Evolutionary conservation across 176 grass and related monocot genomes (phyloP), one percentile per base, ranked within the genome.

Genomic region (Bothriochloa decipiens): DNA sequence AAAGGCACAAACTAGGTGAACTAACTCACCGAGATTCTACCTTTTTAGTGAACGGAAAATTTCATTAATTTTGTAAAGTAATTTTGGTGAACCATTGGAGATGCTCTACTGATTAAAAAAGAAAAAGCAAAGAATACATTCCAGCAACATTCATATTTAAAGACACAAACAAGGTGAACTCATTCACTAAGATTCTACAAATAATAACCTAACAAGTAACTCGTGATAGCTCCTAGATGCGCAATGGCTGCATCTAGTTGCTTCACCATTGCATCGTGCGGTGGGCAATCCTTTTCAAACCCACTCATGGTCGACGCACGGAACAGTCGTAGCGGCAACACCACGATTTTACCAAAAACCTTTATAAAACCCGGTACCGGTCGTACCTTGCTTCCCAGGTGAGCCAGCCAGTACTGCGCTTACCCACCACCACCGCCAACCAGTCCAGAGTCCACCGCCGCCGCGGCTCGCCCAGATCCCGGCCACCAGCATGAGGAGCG

Each of bases 301-400:
- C 88, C 29, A 55, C 78, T 89, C 83, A 78, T 11, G 35, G 55
- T 25, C 53, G 17, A 77, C 63, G 45, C 82, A 12, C 36, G 57
- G 22, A 69, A 82, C 64, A 86, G 66, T 82, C 65, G 11, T 47
- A 72, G 53, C 77, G 33, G 53, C 41, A 42, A 72, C 72, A 81
- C 63, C 41, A 70, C 64, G 75, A 32, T 81, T 76, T 72, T 26
- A 49, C 25, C 63, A 9, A 35, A 70, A 5, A 20, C 17, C 61
- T 70, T 89, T 89, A 89, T 85, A 87, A 86, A 90, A 86, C 43
- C 74, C 58, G 43, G 18, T 37, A 90, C 27, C 80, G 80, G 80
- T 80, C 61, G 75, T 22, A 39, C 46, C 79, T 83, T 74, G 74
- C 68, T 79, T 87, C 80, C 75, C 74, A 79, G 61, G 79, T 68